phyloP scores from a whole-genome alignment of 1,284 basidiomycete species.

The Marasmius tenuissimus region DNA sequence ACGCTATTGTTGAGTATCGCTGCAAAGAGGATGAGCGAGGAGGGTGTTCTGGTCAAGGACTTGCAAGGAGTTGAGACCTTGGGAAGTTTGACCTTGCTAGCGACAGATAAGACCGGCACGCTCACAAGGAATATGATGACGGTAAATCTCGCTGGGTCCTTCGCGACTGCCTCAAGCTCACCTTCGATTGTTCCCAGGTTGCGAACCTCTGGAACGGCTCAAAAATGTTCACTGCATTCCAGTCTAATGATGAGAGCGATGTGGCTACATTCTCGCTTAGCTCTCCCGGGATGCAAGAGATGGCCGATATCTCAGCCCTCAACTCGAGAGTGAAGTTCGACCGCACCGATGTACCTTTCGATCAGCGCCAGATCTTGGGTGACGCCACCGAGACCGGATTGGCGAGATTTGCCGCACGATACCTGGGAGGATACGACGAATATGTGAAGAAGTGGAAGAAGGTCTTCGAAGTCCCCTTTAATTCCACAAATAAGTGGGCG shows the following conservation, averaged over 20 bases:
- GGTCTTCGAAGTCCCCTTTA: constrained; percentile 71
- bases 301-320: constrained; percentile 61
- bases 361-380: constrained; percentile 61
- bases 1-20: constrained; percentile 70
- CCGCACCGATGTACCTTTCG: constrained; percentile 60
- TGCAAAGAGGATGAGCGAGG: constrained; percentile 70
- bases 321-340: constrained; percentile 73
- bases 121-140: constrained; percentile 76
- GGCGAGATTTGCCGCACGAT: constrained; percentile 61
- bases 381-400: constrained; percentile 73
- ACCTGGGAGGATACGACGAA: constrained; percentile 52
- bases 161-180: constrained; percentile 1
- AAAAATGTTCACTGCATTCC: constrained; percentile 63
- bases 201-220: constrained; percentile 64
- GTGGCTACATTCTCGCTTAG: constrained; percentile 49
- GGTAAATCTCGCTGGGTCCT: constrained; percentile 29
- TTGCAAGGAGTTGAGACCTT: constrained; percentile 73
- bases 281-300: constrained; percentile 58
- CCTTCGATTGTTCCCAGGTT: constrained; percentile 32
- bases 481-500: constrained; percentile 73
- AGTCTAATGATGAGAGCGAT: constrained; percentile 63
- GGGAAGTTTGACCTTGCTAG: constrained; percentile 50
- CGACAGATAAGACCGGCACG: constrained; percentile 78
- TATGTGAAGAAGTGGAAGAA: constrained; percentile 52
- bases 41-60: constrained; percentile 72